A percentile compares a stretch with the other conserved stretches of the same genome.
Conservation (phyloP, 163 green algal genomes). For the Chlorella variabilis region DNA sequence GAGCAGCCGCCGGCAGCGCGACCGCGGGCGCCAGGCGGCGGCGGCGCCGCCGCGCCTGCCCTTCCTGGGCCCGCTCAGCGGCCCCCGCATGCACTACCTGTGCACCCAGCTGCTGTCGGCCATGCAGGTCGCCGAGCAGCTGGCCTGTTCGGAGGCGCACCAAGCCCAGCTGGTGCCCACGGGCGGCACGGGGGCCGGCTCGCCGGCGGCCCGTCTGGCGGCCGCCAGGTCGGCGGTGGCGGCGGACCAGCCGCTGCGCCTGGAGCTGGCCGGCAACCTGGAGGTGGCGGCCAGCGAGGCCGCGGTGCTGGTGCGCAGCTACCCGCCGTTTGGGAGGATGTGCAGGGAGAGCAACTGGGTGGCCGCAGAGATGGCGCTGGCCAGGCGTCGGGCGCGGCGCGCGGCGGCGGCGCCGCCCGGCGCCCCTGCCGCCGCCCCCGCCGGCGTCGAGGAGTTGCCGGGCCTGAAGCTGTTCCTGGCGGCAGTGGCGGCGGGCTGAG, state of each 20-base stretch:
- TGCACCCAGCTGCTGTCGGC: slow-evolving; percentile 17
- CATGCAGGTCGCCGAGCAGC: not conserved
- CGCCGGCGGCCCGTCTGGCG: not conserved
- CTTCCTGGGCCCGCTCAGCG: slow-evolving; percentile 20
- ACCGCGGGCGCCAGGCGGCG: not conserved
- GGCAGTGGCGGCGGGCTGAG: no score
- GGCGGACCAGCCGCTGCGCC: not conserved
- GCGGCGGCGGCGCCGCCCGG: no score
- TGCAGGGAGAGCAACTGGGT: not conserved
- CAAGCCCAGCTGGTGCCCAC: not conserved
- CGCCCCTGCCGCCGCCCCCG: not conserved
- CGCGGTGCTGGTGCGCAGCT: not conserved
- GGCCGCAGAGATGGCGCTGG: not conserved
- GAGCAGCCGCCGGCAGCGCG: not conserved
- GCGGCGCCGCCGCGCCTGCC: not conserved
- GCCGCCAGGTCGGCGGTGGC: slow-evolving; percentile 3
- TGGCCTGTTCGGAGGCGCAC: not conserved
- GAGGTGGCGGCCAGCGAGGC: not conserved
- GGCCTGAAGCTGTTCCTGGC: not conserved
- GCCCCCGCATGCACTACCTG: not conserved
- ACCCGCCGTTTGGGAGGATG: not conserved
- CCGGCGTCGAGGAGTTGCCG: not conserved
- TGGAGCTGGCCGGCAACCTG: slow-evolving; percentile 5
- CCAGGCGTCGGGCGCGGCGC: no score
- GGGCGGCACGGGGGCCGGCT: not conserved